Conservation (phyloP, 2,329 filamentous ascomycete genomes). For the Colletotrichum costaricense region DNA sequence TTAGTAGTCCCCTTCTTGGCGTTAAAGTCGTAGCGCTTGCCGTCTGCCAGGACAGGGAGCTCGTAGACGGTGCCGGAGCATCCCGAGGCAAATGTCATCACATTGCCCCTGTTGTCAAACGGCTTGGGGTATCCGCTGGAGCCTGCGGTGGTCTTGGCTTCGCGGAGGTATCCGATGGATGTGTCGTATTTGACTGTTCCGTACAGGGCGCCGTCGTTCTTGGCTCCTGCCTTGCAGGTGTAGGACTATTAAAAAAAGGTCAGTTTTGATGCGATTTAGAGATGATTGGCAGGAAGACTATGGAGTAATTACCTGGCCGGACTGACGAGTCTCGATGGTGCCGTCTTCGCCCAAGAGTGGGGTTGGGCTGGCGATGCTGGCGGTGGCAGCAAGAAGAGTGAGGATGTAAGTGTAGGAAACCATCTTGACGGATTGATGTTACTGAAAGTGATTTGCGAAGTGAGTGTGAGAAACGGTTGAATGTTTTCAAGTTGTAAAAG, state of each 20-base stretch:
- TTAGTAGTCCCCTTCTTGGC: neutral
- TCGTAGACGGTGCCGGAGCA: neutral
- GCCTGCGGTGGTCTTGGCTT: neutral
- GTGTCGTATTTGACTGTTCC: neutral
- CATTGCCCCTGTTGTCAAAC: conserved; percentile 6
- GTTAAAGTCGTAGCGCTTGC: neutral
- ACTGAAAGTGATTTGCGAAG: neutral
- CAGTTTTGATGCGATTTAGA: neutral
- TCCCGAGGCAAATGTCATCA: conserved; percentile 6
- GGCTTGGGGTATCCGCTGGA: neutral
- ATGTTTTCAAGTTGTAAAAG: neutral
- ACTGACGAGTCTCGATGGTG: neutral
- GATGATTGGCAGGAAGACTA: neutral
- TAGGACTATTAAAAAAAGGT: neutral
- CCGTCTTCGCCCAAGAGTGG: neutral
- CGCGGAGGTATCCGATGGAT: neutral
- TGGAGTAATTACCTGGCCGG: neutral
- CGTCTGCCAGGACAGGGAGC: neutral
- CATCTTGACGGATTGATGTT: neutral
- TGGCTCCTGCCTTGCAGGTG: neutral
- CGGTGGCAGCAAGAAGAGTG: neutral
- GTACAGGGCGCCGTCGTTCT: neutral
- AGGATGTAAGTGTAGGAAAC: conserved; percentile 5
- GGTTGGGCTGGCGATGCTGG: neutral
- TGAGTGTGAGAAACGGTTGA: neutral